A percentile compares a stretch with the other conserved stretches of the same genome.
These are phyloP conservation scores for Erythrobasidium yunnanense DNA, from an alignment of 768 basidiomycete genomes.

Conservation along the genomic window DNA sequence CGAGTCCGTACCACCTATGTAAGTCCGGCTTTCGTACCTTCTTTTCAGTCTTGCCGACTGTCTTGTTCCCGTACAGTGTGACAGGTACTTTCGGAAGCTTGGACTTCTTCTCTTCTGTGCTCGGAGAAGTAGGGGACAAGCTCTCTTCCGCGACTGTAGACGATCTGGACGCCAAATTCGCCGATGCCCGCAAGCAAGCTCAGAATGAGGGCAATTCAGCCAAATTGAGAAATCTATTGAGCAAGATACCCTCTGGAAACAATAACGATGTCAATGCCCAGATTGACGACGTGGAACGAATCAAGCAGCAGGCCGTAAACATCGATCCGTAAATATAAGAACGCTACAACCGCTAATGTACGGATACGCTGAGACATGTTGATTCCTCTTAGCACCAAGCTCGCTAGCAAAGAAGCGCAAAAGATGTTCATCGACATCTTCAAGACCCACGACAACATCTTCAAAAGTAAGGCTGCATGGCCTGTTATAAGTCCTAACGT, in stretches of 20 bases:
- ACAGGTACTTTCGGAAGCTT: slow-evolving; percentile 40
- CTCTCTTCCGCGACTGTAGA: slow-evolving; percentile 62
- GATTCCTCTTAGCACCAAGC: not conserved
- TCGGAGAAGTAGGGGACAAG: slow-evolving; percentile 49
- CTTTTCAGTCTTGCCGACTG: not conserved
- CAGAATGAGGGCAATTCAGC: slow-evolving; percentile 32
- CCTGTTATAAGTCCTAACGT: not conserved
- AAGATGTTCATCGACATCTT: slow-evolving; percentile 19
- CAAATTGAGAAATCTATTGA: slow-evolving; percentile 53
- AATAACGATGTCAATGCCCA: slow-evolving; percentile 34
- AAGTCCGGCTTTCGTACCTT: slow-evolving; percentile 46
- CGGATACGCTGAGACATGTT: not conserved
- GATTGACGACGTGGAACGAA: slow-evolving; percentile 54
- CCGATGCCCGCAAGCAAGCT: slow-evolving; percentile 46
- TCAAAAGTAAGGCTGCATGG: slow-evolving; percentile 6
- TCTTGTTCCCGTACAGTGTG: not conserved
- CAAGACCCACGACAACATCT: slow-evolving; percentile 11
- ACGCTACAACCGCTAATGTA: slow-evolving; percentile 64
- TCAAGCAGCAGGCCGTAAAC: slow-evolving; percentile 47
- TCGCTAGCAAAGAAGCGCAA: slow-evolving; percentile 13
- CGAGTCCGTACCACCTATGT: slow-evolving; percentile 58
- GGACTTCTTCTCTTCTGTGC: slow-evolving; percentile 55
- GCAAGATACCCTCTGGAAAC: slow-evolving; percentile 56
- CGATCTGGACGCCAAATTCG: slow-evolving; percentile 69
- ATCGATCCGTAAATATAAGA: slow-evolving; percentile 57